phyloP scores from a whole-genome alignment of 163 green algal genomes.

The Chlamydomonas reinhardtii region DNA sequence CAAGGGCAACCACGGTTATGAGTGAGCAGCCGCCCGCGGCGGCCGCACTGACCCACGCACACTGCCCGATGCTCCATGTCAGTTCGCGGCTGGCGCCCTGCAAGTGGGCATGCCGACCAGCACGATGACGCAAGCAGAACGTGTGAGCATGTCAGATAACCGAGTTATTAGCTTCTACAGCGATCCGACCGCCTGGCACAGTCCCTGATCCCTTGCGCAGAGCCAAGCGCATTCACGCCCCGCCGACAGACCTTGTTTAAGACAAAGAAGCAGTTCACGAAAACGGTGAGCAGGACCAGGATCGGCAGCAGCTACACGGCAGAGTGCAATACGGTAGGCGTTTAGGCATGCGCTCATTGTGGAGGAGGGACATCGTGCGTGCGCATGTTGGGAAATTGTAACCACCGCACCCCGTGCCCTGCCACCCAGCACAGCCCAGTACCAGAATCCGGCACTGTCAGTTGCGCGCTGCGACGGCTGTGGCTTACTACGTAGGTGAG shows the following conservation, averaged over 20 bases:
- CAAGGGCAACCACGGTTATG: not conserved
- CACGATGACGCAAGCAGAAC: not conserved
- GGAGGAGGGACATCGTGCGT: too few species aligned
- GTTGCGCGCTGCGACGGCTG: too few species aligned
- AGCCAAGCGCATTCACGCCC: not conserved
- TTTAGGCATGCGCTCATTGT: not conserved
- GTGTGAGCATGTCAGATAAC: too few species aligned
- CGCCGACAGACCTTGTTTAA: conserved; percentile 9
- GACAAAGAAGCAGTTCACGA: conserved; percentile 62
- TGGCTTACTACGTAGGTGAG: conserved; percentile 52
- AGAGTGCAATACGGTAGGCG: not conserved
- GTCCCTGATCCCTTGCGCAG: too few species aligned
- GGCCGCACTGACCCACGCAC: conserved; percentile 9
- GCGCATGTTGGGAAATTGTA: too few species aligned
- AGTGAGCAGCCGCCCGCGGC: not conserved
- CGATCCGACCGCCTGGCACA: too few species aligned
- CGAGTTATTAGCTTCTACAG: too few species aligned
- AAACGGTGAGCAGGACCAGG: conserved; percentile 47
- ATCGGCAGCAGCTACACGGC: conserved; percentile 1
- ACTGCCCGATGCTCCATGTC: not conserved
- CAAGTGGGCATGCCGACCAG: too few species aligned
- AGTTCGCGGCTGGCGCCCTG: conserved; percentile 1
- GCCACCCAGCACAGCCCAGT: too few species aligned
- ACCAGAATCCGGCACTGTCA: too few species aligned
- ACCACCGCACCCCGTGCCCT: not conserved